Percentiles rank a stretch among this genome's conserved stretches.
phyloP scores from a whole-genome alignment of 805 yeast species.

The Zygosaccharomyces bisporus region DNA sequence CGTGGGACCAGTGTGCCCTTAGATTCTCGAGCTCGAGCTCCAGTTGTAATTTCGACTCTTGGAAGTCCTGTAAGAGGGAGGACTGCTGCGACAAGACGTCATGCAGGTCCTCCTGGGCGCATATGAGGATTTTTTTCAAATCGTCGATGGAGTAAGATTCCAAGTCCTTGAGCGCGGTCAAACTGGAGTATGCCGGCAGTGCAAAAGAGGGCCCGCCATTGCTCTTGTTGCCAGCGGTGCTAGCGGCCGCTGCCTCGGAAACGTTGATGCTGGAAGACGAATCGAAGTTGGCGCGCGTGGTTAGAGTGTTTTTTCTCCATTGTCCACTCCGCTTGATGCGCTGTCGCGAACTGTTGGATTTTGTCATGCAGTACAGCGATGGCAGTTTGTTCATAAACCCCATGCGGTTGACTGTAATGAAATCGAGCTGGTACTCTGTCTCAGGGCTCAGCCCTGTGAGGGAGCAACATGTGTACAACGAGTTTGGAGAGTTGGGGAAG shows the following conservation, averaged over 20 bases:
- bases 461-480: constrained; percentile 34
- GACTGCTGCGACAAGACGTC: constrained; percentile 31
- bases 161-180: constrained; percentile 30
- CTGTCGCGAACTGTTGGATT: constrained; percentile 9
- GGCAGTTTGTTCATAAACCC: constrained; percentile 36
- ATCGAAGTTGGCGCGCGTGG: constrained; percentile 6
- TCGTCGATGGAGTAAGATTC: constrained; percentile 33
- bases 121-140: constrained; percentile 31
- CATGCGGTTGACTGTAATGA: constrained; percentile 33
- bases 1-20: constrained; percentile 34
- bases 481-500: constrained; percentile 31
- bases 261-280: constrained; percentile 3
- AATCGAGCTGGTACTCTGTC: constrained; percentile 33
- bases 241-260: background rate
- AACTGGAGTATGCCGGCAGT: constrained; percentile 25
- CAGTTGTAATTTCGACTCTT: constrained; percentile 29
- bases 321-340: constrained; percentile 19
- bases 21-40: constrained; percentile 31
- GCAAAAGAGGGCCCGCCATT: background rate
- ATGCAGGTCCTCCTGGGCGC: constrained; percentile 36
- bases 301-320: constrained; percentile 27
- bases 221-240: background rate
- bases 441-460: constrained; percentile 27
- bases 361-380: constrained; percentile 31
- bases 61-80: constrained; percentile 29